Conservation (phyloP, 2,329 filamentous ascomycete species). For the Colletotrichum cereale region DNA sequence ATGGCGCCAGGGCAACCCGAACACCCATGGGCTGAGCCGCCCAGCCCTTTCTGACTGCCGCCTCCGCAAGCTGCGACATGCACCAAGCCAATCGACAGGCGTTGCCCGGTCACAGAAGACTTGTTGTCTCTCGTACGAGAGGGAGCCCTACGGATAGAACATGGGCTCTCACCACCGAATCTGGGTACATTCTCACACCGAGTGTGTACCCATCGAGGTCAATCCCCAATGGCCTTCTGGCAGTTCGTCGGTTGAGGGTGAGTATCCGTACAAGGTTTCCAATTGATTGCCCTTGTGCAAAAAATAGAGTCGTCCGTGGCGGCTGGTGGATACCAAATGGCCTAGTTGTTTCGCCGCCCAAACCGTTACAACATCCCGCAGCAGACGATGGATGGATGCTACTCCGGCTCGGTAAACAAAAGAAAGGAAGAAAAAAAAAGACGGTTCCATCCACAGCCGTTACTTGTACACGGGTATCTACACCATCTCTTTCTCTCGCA, state of each 20-base stretch:
- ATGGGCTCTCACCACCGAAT: not conserved
- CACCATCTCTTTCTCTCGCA: no score
- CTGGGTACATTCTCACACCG: not conserved
- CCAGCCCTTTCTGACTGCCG: not conserved
- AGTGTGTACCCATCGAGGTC: slow-evolving; percentile 5
- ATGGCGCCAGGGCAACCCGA: not conserved
- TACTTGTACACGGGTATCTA: not conserved
- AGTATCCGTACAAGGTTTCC: slow-evolving; percentile 7
- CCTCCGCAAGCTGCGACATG: slow-evolving; percentile 11
- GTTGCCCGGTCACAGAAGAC: slow-evolving; percentile 26
- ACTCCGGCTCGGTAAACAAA: not conserved
- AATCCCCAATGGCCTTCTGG: not conserved
- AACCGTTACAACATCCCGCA: not conserved
- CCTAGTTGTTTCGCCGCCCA: slow-evolving; percentile 35
- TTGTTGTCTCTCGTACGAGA: slow-evolving; percentile 9
- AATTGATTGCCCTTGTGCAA: slow-evolving; percentile 24
- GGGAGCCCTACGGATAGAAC: not conserved
- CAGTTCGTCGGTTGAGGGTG: not conserved
- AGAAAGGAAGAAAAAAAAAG: not conserved
- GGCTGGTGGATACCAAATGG: slow-evolving; percentile 31
- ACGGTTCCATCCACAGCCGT: not conserved
- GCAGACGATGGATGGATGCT: not conserved
- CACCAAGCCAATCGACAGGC: not conserved
- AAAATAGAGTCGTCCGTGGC: slow-evolving; percentile 20
- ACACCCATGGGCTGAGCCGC: not conserved